Conservation (phyloP, 352 stramenopile species). For the Globisporangium perplexum region DNA sequence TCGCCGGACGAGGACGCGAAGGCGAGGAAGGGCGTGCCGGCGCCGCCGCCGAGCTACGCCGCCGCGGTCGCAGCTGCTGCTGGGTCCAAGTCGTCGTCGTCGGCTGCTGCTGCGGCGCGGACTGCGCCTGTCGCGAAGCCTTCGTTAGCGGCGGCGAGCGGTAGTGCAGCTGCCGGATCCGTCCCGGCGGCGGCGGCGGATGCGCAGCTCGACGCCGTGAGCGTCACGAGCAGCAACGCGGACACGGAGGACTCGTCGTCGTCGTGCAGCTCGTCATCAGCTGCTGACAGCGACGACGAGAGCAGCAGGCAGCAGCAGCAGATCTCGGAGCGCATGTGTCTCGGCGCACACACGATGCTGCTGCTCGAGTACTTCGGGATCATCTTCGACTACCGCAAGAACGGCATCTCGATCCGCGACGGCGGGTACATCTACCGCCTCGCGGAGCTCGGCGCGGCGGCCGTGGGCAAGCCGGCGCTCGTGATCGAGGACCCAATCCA, state of each 20-base stretch:
- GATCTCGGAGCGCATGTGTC: constrained; percentile 21
- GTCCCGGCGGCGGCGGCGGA: constrained; percentile 1
- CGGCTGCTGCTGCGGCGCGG: neutral
- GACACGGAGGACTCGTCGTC: constrained; percentile 77
- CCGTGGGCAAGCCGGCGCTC: constrained; percentile 60
- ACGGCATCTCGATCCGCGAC: constrained; percentile 78
- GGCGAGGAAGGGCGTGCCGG: constrained; percentile 11
- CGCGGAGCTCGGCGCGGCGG: constrained; percentile 35
- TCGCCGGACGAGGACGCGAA: constrained; percentile 9
- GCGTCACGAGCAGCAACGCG: constrained; percentile 70
- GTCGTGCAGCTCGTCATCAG: constrained; percentile 39
- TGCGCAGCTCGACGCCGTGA: constrained; percentile 41
- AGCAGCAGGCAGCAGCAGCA: constrained; percentile 9
- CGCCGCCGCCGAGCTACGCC: constrained; percentile 56
- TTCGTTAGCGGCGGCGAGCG: constrained; percentile 5
- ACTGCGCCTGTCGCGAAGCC: neutral
- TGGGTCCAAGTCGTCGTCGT: constrained; percentile 11
- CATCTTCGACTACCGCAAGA: constrained; percentile 83
- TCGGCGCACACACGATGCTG: constrained; percentile 68
- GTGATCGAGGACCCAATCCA: constrained; percentile 89
- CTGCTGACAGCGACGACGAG: constrained; percentile 53
- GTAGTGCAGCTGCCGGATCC: neutral
- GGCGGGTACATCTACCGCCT: constrained; percentile 84
- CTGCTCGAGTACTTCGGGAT: constrained; percentile 85
- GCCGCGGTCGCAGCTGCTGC: constrained; percentile 45